phyloP scores from a whole-genome alignment of 306 rosid genomes.

The Vachellia collinsii region DNA sequence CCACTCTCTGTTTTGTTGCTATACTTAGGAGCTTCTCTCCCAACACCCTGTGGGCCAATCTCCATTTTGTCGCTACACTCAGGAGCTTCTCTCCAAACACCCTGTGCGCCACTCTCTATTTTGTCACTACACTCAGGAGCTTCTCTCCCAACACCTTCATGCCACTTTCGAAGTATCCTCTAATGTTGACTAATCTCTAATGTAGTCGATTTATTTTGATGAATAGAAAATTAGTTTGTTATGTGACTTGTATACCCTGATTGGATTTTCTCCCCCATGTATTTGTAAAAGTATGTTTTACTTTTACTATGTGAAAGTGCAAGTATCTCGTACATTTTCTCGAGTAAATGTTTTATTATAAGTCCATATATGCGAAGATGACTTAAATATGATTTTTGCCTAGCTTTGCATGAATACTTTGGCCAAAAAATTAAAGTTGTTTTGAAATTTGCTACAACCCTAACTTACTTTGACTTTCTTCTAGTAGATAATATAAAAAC shows the following conservation, averaged over 20 bases:
- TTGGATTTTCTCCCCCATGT: not conserved
- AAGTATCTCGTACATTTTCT: not conserved
- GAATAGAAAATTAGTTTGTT: not conserved
- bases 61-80: too few species aligned
- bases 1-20: too few species aligned
- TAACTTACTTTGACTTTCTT: not conserved
- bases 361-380: not conserved
- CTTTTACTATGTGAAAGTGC: not conserved
- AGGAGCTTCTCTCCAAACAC: too few species aligned
- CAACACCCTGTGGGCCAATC: too few species aligned
- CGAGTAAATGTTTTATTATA: not conserved
- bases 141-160: too few species aligned
- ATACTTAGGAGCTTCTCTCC: too few species aligned
- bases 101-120: too few species aligned
- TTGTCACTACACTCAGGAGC: too few species aligned
- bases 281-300: not conserved
- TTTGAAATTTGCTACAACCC: too few species aligned
- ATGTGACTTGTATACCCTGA: too few species aligned
- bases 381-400: not conserved
- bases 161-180: not conserved
- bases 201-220: not conserved
- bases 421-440: not conserved
- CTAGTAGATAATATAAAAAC: not conserved
- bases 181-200: too few species aligned
- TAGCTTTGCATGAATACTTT: not conserved